These are phyloP conservation scores for Pueraria montana DNA, from an alignment of 306 rosid species.

Conservation along the genomic window DNA sequence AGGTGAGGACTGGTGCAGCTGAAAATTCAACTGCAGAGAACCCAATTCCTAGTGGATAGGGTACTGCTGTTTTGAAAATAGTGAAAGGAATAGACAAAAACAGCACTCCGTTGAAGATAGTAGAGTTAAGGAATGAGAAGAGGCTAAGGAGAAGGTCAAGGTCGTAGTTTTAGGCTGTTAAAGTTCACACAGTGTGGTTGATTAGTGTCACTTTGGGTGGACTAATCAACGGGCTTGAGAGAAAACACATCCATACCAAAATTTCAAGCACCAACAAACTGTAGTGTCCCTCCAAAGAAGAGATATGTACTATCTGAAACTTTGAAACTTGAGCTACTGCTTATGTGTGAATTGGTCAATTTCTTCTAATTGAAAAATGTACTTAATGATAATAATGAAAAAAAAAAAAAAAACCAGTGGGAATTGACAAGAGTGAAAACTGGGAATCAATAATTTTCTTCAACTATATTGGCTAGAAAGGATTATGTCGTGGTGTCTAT, in stretches of 20 bases:
- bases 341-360: not conserved
- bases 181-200: slow-evolving; percentile 5
- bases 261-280: not conserved
- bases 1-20: not conserved
- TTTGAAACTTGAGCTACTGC: not conserved
- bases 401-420: not conserved
- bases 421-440: not conserved
- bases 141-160: slow-evolving; percentile 4
- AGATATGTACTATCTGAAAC: too few relatives aligned
- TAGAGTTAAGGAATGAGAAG: not conserved
- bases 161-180: slow-evolving; percentile 8
- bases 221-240: not conserved
- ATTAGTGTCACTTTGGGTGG: not conserved
- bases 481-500: too few relatives aligned
- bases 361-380: not conserved
- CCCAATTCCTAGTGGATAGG: not conserved
- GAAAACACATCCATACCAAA: not conserved
- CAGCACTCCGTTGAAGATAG: not conserved
- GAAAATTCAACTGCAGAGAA: slow-evolving; percentile 10
- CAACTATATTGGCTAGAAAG: not conserved
- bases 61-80: not conserved
- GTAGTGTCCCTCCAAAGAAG: too few relatives aligned
- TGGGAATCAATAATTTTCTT: not conserved
- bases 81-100: not conserved
- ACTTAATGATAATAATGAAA: not conserved